Evolutionary conservation across 2,329 filamentous ascomycete species (phyloP), one percentile per base, ranked within the genome.

Genomic region (Magnaporthiopsis poae): DNA sequence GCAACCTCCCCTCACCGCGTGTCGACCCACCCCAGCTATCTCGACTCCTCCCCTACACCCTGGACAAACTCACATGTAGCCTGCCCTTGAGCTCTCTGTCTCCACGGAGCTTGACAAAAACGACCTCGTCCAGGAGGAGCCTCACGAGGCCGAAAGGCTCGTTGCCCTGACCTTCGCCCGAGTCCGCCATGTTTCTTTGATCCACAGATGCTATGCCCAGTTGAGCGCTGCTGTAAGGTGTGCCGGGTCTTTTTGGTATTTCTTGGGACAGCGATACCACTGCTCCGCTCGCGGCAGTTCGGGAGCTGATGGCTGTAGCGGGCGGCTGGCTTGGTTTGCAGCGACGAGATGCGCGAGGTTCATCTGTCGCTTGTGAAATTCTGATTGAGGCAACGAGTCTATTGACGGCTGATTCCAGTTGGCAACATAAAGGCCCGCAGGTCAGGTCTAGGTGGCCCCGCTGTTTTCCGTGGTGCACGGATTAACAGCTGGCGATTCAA

Each of bases 121-220:
- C 95, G 62, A 95, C 87, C 79, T 99, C 95, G 77, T 98, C 94
- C 63, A 99, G 86, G 71, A 94, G 91, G 67, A 99, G 86, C 72
- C 93, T 91, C 72, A 99, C 95, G 60, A 99, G 88, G 78, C 98
- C 95, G 74, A 99, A 89, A 66, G 96, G 94, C 81, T 99, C 94
- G 27, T 65, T 65, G 25, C 31, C 60, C 29, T 65, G 64, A 13
- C 59, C 60, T 65, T 92, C 90, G 75, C 90, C 91, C 70, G 83
- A 85, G 78, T 96, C 93, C 72, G 93, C 90, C 93, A 97, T 97
- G 3, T 31, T 64, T 9, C n/a, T 59, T 35, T 29, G 13, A 7
- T 9, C 9, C 46, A 18, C 36, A 18, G 36, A 39, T 39, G 36
- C 13, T 15, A 15, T 39, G 3, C 15, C 36, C 13, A 13, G 18